Conservation (phyloP, 805 yeast species). For the Starmerella scarabaei region DNA sequence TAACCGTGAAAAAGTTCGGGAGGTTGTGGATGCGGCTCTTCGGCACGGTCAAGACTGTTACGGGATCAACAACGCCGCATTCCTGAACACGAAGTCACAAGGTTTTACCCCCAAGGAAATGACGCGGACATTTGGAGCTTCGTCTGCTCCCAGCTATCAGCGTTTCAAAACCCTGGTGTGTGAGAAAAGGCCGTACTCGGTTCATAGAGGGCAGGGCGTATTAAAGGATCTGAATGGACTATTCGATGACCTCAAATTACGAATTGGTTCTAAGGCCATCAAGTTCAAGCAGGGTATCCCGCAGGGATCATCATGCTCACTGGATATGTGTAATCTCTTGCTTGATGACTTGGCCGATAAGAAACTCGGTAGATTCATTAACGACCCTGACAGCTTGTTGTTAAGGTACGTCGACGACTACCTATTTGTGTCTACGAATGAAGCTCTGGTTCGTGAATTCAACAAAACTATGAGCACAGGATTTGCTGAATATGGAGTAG, state of each 20-base stretch:
- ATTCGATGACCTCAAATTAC: conserved; percentile 35
- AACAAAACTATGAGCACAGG: conserved; percentile 3
- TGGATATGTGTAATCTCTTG: conserved; percentile 58
- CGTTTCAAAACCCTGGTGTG: neutral
- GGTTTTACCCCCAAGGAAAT: too few relatives aligned
- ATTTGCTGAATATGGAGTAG: conserved; percentile 10
- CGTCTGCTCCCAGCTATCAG: neutral
- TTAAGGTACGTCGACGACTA: conserved; percentile 78
- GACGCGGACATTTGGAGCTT: neutral
- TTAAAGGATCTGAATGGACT: conserved; percentile 37
- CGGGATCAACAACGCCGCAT: neutral
- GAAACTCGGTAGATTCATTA: conserved; percentile 24
- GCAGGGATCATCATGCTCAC: conserved; percentile 74
- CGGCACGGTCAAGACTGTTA: neutral
- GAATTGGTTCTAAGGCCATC: conserved; percentile 30
- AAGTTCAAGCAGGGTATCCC: conserved; percentile 57
- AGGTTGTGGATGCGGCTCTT: conserved; percentile 2
- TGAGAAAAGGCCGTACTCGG: neutral
- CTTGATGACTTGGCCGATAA: conserved; percentile 44
- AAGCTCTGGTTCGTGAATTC: conserved; percentile 24
- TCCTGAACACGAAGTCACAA: neutral
- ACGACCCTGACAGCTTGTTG: conserved; percentile 28
- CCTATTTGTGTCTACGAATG: conserved; percentile 44
- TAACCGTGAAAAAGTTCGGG: conserved; percentile 15
- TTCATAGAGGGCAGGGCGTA: conserved; percentile 1